Base-by-base conservation (phyloP, 2,329 filamentous ascomycete genomes). In the Camptophora hylomeconis region DNA sequence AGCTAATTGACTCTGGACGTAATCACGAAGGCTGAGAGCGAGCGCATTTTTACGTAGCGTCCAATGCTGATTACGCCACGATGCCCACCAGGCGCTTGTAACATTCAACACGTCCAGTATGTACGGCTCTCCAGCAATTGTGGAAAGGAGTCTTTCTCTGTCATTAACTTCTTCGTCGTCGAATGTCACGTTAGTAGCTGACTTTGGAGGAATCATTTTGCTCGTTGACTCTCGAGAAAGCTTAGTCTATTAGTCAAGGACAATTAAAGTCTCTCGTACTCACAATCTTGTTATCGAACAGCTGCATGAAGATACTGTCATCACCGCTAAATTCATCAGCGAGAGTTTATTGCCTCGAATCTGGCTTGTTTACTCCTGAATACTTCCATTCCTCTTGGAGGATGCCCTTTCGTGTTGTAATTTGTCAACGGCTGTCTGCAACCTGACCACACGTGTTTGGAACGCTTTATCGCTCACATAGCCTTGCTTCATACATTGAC, bases 71-170 rank as follows among this genome's bases (percentile, higher is more conserved):
- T 40, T 37, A 19, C 40, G 35, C 40, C 40, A 43, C 17, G 40
- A 30, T 17, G 41, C 35, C 40, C 40, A 43, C 40, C 40, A 43
- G n/a, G 36, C 28, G 3, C 28, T 26, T 7, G 36, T 37, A 25
- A 40, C 28, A 23, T 41, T 35, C 17, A 43, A 31, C 8, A 37
- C 37, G 8, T 43, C 26, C 24, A 40, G 26, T 10, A 43, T 28
- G 17, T 41, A 24, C 7, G 39, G 39, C 22, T 40, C 35, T 4
- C 30, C 26, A 4, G 37, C 29, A 24, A 41, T 44, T 3, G 39
- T 42, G 10, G 37, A 40, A 10, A 31, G 26, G 7, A 44, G 26
- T 14, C 37, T 41, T 5, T 43, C 37, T 5, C 28, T 26, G 20
- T 41, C 39, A 8, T 26, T 30, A 5, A 19, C 14, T 5, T 22